These are phyloP conservation scores for Theobroma cacao DNA, from an alignment of 345 rosid species.

Conservation along the genomic window DNA sequence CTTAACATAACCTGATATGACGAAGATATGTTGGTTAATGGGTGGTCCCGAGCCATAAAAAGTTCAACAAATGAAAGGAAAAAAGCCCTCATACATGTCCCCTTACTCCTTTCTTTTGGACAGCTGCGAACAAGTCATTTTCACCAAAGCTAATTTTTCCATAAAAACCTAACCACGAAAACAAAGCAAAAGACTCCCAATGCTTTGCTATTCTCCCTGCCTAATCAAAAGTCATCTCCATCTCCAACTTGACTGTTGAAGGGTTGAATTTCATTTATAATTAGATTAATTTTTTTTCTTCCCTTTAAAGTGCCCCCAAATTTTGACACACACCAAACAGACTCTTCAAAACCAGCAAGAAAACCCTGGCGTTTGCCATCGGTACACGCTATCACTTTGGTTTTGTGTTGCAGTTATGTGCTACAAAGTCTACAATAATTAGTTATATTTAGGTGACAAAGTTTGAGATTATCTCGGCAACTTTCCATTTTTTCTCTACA, in stretches of 20 bases:
- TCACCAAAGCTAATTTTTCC: slow-evolving; percentile 8
- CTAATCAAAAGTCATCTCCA: background rate
- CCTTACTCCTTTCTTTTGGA: background rate
- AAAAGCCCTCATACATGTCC: background rate
- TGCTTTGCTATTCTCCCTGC: background rate
- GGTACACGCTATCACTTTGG: slow-evolving; percentile 20
- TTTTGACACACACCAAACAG: background rate
- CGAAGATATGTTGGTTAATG: background rate
- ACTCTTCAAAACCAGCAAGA: slow-evolving; percentile 28
- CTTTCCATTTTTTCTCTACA: background rate
- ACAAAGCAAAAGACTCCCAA: background rate
- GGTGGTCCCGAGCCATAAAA: background rate
- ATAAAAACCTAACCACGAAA: slow-evolving; percentile 2
- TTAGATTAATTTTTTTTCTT: background rate
- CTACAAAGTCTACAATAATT: background rate
- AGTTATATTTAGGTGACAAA: background rate
- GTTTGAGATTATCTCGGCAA: slow-evolving; percentile 13
- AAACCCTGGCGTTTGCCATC: slow-evolving; percentile 8
- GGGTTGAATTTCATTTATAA: too few species aligned
- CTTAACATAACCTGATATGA: background rate
- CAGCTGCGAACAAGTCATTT: background rate
- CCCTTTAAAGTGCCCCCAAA: background rate
- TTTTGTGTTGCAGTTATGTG: background rate
- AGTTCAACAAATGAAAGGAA: slow-evolving; percentile 10
- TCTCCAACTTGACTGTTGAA: background rate